Base-by-base conservation (phyloP, 176 grass and related monocot genomes). In the Lolium rigidum region DNA sequence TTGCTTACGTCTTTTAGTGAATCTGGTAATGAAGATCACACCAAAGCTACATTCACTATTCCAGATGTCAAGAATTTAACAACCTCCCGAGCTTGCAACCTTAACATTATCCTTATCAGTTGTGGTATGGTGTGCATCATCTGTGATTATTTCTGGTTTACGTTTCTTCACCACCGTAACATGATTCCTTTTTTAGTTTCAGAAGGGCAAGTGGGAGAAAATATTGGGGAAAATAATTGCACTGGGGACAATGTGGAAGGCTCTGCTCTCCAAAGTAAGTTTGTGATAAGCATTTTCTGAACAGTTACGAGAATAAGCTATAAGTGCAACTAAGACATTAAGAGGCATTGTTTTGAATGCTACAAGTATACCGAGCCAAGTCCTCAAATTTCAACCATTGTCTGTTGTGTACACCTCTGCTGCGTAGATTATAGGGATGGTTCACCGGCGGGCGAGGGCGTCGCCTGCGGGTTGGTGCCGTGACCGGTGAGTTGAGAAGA, bases 1-100 rank as follows among this genome's bases (percentile, higher is more conserved):
- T 65, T 87, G 59, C 84, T 99, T 81, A 70, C 74, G 8, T 91
- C 88, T 73, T 99, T 94, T 84, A 80, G 74, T 73, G 92, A 96
- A 87, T 89, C 83, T 76, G 94, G 87, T 20, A 89, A 93, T 48
- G 91, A 94, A 77, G 86, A 88, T 81, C 80, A 90, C 81, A 93
- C 82, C 39, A 90, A 96, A 94, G 92, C 94, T 24, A 94, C 68
- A 78, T 94, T 99, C 87, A 77, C 90, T 46, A 91, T 99, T 80
- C 97, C 97, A 66, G 92, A 91, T 37, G 46, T 99, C 82, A 95
- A 93, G 87, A 96, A 88, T 69, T 86, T 96, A 48, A 84, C 97
- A 78, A 87, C 82, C 63, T 85, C 83, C 58, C 69, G 83, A 89
- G 63, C 88, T 88, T 87, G 83, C 81, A 90, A 87, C 82, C 92